Evolutionary conservation across 441 rosid species (phyloP).

Genomic region (Populus hybrid): DNA sequence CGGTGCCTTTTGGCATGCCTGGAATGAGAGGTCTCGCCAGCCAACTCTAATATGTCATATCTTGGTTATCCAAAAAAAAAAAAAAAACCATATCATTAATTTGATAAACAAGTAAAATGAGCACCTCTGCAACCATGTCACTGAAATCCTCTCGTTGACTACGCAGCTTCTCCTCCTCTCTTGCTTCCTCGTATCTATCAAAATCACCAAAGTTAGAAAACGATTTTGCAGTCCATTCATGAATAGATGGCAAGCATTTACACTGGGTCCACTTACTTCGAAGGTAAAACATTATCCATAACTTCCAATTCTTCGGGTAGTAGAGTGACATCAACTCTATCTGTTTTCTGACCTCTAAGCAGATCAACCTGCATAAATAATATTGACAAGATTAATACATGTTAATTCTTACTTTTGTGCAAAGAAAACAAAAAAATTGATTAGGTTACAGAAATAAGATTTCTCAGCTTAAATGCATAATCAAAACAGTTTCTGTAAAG

Average conservation of each 20-base stretch:
- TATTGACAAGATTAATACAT: background rate
- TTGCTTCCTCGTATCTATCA: slow-evolving; percentile 89
- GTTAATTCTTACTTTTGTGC: background rate
- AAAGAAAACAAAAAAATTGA: background rate
- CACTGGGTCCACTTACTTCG: slow-evolving; percentile 60
- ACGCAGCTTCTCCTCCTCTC: slow-evolving; percentile 91
- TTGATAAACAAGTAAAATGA: background rate
- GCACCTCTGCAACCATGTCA: slow-evolving; percentile 98
- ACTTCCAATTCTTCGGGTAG: slow-evolving; percentile 93
- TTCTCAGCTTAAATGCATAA: background rate
- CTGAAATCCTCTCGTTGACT: slow-evolving; percentile 93
- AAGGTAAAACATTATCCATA: slow-evolving; percentile 87
- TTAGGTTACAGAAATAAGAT: background rate
- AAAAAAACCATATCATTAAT: background rate
- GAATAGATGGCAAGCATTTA: background rate
- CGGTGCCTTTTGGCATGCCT: background rate
- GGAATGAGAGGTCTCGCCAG: background rate
- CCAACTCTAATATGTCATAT: background rate
- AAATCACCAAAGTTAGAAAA: slow-evolving; percentile 12
- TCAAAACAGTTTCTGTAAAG: background rate
- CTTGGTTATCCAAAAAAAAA: background rate
- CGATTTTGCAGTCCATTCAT: background rate
- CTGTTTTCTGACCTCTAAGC: slow-evolving; percentile 89
- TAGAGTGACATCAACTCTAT: slow-evolving; percentile 79
- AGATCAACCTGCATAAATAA: slow-evolving; percentile 63